Base-by-base conservation (phyloP, 345 rosid species). In the Populus deltoides region DNA sequence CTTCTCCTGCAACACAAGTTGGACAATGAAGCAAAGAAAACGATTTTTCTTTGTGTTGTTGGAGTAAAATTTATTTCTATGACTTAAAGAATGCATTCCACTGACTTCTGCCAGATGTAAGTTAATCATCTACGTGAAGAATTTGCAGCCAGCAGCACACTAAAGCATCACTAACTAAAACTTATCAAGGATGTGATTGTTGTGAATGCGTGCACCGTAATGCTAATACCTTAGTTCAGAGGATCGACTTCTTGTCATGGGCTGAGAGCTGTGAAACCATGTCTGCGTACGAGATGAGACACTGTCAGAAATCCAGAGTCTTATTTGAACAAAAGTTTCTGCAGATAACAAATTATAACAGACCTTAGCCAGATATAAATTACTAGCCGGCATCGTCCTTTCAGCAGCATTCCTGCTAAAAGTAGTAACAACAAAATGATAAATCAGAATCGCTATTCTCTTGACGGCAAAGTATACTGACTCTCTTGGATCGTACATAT, bases 161-260 rank as follows among this genome's bases (percentile, higher is more conserved):
- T 9, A 57, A 47, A 3, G 5, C 24, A 22, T 57, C 62, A n/a
- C 62, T 57, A 22, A n/a, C 11, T 6, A 29, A 29, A 33, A 66
- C 33, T 31, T 66, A 7, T 17, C 5, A 66, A 29, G 25, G 70
- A 66, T 35, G n/a, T 66, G 70, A 18, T 17, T 66, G 38, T 3
- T 33, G 31, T 65, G 68, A 31, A 65, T 31, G 22, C 4, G 36
- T 13, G 12, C 31, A 8, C 16, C 66, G 68, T 67, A 72, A 67
- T 41, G 66, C 18, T 67, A 13, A 76, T 86, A 91, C 96, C 90
- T 78, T 70, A 91, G 78, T 81, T 91, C 96, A 78, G 93, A 90
- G 29, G 92, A 91, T 76, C 96, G 87, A 53, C 93, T 91, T 85
- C 96, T 85, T 35, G 93, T 91, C 96, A 91, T 91, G 20, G 92